These are phyloP conservation scores for Phallus indusiatus DNA, from an alignment of 768 basidiomycete genomes.

Conservation along the genomic window DNA sequence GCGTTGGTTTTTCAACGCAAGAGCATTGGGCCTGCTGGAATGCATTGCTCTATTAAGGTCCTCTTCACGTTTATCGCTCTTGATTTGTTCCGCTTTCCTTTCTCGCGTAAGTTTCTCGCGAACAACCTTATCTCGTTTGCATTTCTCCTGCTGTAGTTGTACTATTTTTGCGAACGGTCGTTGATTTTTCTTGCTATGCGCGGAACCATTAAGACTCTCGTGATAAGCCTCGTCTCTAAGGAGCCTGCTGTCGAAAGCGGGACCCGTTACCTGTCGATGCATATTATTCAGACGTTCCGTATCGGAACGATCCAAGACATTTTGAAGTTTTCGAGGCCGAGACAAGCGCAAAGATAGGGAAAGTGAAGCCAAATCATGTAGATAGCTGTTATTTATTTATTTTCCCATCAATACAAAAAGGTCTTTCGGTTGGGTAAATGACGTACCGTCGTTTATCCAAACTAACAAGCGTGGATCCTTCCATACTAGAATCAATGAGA, in stretches of 20 bases:
- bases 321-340: slow-evolving; percentile 36
- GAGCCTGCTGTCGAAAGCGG: slow-evolving; percentile 61
- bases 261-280: slow-evolving; percentile 51
- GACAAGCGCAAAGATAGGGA: slow-evolving; percentile 35
- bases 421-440: neutral
- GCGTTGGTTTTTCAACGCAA: slow-evolving; percentile 63
- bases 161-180: slow-evolving; percentile 64
- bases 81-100: slow-evolving; percentile 64
- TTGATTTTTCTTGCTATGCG: slow-evolving; percentile 34
- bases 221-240: slow-evolving; percentile 70
- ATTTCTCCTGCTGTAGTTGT: slow-evolving; percentile 67
- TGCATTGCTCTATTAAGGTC: slow-evolving; percentile 67
- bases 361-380: slow-evolving; percentile 55
- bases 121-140: slow-evolving; percentile 62
- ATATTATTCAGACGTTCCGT: slow-evolving; percentile 70
- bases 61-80: slow-evolving; percentile 66
- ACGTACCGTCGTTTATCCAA: slow-evolving; percentile 73
- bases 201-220: slow-evolving; percentile 42
- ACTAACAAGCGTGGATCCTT: slow-evolving; percentile 55
- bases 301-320: slow-evolving; percentile 53
- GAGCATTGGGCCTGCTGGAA: slow-evolving; percentile 35
- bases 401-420: slow-evolving; percentile 11
- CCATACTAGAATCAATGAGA: slow-evolving; percentile 43
- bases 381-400: slow-evolving; percentile 35
- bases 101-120: slow-evolving; percentile 65